Conservation (phyloP, 2,329 filamentous ascomycete species). For the Alternaria conjuncta region DNA sequence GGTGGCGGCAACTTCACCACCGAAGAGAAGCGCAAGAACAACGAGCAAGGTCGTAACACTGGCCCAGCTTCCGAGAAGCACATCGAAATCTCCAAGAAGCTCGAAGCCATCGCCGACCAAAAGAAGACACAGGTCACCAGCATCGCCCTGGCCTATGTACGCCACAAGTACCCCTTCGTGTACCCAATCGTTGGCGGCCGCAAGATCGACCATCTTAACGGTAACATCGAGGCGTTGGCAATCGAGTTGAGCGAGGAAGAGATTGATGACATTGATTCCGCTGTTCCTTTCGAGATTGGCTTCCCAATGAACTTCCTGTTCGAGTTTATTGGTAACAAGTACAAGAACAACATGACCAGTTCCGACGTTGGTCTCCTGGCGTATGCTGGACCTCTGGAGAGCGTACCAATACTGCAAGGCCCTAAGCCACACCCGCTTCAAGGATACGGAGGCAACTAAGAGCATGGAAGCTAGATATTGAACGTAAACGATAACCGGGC, state of each 20-base stretch:
- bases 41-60: constrained; percentile 46
- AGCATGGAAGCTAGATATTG: neutral
- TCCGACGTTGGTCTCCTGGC: constrained; percentile 36
- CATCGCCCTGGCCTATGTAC: constrained; percentile 72
- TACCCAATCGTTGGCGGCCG: constrained; percentile 77
- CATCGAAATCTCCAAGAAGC: constrained; percentile 59
- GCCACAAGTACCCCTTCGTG: constrained; percentile 73
- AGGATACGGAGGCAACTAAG: constrained; percentile 14
- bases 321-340: constrained; percentile 34
- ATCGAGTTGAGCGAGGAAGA: constrained; percentile 60
- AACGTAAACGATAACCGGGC: neutral
- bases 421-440: constrained; percentile 38
- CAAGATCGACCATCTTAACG: constrained; percentile 74
- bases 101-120: constrained; percentile 65
- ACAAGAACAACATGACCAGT: constrained; percentile 36
- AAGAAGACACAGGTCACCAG: constrained; percentile 66
- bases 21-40: constrained; percentile 36
- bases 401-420: constrained; percentile 26
- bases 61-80: constrained; percentile 56
- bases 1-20: constrained; percentile 56
- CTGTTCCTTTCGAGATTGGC: constrained; percentile 60
- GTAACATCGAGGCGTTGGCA: constrained; percentile 63
- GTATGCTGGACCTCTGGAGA: constrained; percentile 38
- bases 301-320: constrained; percentile 60
- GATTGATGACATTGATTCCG: constrained; percentile 61